Evolutionary conservation across 805 yeast species (phyloP).

Genomic region (Ogataea degrootiae): DNA sequence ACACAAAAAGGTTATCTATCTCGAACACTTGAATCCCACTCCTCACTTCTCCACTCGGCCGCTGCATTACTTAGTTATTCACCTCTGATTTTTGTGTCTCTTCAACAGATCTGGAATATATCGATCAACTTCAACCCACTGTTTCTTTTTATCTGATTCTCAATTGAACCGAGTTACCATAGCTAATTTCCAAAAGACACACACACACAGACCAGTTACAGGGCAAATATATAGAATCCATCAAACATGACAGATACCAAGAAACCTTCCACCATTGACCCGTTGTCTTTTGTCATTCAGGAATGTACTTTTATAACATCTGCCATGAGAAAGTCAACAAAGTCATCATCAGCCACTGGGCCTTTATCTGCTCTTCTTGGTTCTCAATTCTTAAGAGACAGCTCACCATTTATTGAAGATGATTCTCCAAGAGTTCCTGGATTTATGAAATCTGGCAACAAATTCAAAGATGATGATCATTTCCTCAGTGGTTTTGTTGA

Average conservation of each 20-base stretch:
- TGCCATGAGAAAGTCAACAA: constrained; percentile 83
- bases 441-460: constrained; percentile 21
- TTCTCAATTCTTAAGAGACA: constrained; percentile 36
- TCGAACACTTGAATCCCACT: too few species aligned
- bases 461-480: constrained; percentile 43
- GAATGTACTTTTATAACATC: constrained; percentile 85
- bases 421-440: constrained; percentile 25
- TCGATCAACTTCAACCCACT: too few species aligned
- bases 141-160: too few species aligned
- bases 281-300: constrained; percentile 76
- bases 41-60: too few species aligned
- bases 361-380: constrained; percentile 86
- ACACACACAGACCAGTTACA: too few species aligned
- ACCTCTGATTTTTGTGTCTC: too few species aligned
- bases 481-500: constrained; percentile 76
- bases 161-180: too few species aligned
- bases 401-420: constrained; percentile 25
- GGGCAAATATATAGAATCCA: too few species aligned
- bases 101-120: too few species aligned
- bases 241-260: neutral
- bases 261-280: constrained; percentile 48
- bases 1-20: too few species aligned
- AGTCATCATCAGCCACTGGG: constrained; percentile 47
- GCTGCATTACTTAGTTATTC: too few species aligned
- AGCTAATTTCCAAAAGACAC: too few species aligned